Evolutionary conservation across 192 early-diverging fungal species (phyloP), one percentile per base, ranked within the genome.

Genomic region (Mortierella hygrophila): DNA sequence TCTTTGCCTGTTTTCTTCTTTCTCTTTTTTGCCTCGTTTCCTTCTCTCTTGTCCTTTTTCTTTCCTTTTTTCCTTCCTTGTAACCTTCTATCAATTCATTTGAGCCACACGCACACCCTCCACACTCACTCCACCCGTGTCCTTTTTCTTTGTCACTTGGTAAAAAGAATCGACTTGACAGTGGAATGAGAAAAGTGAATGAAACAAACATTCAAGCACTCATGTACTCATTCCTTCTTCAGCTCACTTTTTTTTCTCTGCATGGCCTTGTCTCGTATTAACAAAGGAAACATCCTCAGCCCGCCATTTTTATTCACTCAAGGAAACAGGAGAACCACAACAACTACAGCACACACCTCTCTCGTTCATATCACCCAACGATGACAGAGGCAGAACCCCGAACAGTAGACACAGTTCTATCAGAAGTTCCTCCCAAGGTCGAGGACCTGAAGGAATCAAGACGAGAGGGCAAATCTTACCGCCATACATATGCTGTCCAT

Each of bases 401-500:
- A 32, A 65, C 55, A 21, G 18, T 20, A 52, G 35, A 3, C 35
- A 29, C 37, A 1, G 71, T 54, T 9, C 57, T 82, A 6, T 72
- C 83, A 54, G 75, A 81, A 4, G 52, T 81, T 29, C 78, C 79
- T 70, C 84, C 84, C 8, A 75, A 41, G n/a, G 5, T 57, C 26
- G 75, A 74, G 44, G 76, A 80, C 38, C 55, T 86, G 46, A 80
- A 77, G 70, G 54, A 44, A 38, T 68, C 79, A 18, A 80, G 54
- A n/a, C 68, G 32, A n/a, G 49, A 68, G 4, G 74, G 77, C 37
- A 35, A 72, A 35, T 65, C 72, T 23, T 84, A 81, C 46, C 74
- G 79, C 2, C 92, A 93, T 73, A 89, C 91, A 18, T 74, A 89
- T 46, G 89, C 92, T 29, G 93, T 95, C 32, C 95, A 96, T 89